Evolutionary conservation across 768 basidiomycete species (phyloP), one percentile per base, ranked within the genome.

Genomic region (Erythrobasidium yunnanense): DNA sequence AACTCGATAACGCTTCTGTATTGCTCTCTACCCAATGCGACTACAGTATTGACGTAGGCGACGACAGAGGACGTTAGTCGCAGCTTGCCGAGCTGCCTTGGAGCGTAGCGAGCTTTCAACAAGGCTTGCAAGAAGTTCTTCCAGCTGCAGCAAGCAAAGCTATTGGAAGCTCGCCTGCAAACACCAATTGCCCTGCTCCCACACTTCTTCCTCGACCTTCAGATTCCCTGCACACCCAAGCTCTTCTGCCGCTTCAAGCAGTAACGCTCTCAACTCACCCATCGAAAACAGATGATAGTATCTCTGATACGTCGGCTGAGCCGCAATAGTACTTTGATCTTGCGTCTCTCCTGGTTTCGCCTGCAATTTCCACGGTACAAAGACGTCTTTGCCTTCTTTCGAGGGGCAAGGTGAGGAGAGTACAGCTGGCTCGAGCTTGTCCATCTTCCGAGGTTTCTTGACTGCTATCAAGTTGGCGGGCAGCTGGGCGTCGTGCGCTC

Each of bases 271-370:
- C 52, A 99, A 81, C 76, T 99, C 95, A 20, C 85, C 87, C 46
- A 83, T 78, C 0, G 83, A 81, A 74, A 96, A 99, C 82, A 99
- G 87, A 75, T 99, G 95, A 74, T 99, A 99, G 74, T 95, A 99
- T 62, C 95, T 82, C 73, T 90, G 84, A 77, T 83, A 87, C 2
- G 68, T 62, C 6, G 69, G 87, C 79, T 68, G 4, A 7, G 22
- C 42, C 15, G 53, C 42, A 6, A n/a, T 11, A n/a, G 34, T 15
- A 42, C 38, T 42, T 22, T 49, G 18, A 17, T 52, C 34, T 47
- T 45, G 42, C 20, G 27, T 63, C 34, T 23, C 29, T 66, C 47
- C 29, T 65, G 8, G 33, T 46, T 15, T 7, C 27, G 49, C 34
- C 54, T 72, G 71, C 23, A 66, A 42, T 51, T 88, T 84, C 90